Base-by-base conservation (phyloP, 2,329 filamentous ascomycete genomes). In the Plenodomus tracheiphilus region DNA sequence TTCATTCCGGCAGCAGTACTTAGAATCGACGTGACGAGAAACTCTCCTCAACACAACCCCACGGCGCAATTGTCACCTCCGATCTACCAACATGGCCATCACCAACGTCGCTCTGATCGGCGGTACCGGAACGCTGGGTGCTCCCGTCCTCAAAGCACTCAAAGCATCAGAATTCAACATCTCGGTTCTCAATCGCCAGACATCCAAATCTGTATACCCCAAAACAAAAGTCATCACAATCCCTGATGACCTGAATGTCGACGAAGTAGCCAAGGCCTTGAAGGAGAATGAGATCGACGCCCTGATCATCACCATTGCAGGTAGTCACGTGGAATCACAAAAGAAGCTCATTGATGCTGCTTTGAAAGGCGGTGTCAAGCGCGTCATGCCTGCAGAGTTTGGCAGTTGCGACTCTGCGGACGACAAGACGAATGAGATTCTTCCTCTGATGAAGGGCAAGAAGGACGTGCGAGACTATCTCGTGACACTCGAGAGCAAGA, bases 311-410 rank as follows among this genome's bases (percentile, higher is more conserved):
- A 71, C 75, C 5, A 75, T 77, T 2, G 71, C 82, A 22, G 76
- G 75, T 6, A 74, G 72, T n/a, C 66, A 69, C 11, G 70, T 77
- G 19, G 66, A 66, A 1, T 64, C 78, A 3, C 81, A 83, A 61
- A 76, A 74, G 46, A 69, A 69, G 9, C 73, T 87, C 18, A 76
- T 86, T 41, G 78, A 86, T 20, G 85, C 85, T 1, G 80, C 83
- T 7, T 72, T 82, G 39, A 74, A 77, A 2, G 81, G 80, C 1
- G 81, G 82, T 1, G 83, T 87, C 4, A 79, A 79, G 53, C 76
- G 83, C 4, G 82, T 85, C 54, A 81, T 85, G 7, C 83, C 84
- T 1, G 81, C 82, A 16, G 85, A 88, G 47, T 88, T 81, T 53
- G 79, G 73, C 10, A 70, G 66, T 46, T 76, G 73, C 59, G 78